Conservation (phyloP, 208 protist species). For the Crithidia mellificae region DNA sequence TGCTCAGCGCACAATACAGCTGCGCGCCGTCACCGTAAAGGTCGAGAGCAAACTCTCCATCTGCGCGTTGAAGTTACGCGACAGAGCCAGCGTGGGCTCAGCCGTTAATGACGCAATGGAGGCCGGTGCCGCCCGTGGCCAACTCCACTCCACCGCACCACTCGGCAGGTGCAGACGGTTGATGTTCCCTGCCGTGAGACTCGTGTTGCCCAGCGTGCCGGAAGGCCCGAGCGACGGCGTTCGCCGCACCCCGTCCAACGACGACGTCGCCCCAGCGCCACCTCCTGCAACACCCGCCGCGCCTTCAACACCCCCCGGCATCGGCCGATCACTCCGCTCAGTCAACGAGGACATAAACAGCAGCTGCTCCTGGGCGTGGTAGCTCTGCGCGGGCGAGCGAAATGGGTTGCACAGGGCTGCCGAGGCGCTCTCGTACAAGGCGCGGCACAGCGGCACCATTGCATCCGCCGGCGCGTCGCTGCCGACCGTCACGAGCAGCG, state of each 20-base stretch:
- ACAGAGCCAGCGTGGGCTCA: slow-evolving; percentile 64
- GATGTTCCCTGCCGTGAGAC: neutral
- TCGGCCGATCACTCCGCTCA: slow-evolving; percentile 8
- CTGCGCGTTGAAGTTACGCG: slow-evolving; percentile 56
- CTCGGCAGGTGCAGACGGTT: slow-evolving; percentile 12
- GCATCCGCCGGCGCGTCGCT: slow-evolving; percentile 63
- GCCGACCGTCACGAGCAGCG: slow-evolving; percentile 74
- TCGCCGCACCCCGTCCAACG: neutral
- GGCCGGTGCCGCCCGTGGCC: slow-evolving; percentile 36
- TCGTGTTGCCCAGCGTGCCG: slow-evolving; percentile 5
- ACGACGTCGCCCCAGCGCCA: neutral
- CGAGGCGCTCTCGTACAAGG: slow-evolving; percentile 76
- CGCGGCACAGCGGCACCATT: slow-evolving; percentile 79
- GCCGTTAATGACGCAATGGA: slow-evolving; percentile 25
- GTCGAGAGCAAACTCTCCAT: slow-evolving; percentile 56
- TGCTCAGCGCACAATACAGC: slow-evolving; percentile 48
- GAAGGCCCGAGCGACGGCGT: neutral
- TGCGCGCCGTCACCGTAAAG: slow-evolving; percentile 68
- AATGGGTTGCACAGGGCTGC: slow-evolving; percentile 81
- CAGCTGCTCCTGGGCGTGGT: slow-evolving; percentile 46
- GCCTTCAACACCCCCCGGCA: neutral
- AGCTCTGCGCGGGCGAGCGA: slow-evolving; percentile 42
- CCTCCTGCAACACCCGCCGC: neutral
- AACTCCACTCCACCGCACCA: slow-evolving; percentile 40
- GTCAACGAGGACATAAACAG: slow-evolving; percentile 28